A percentile compares a stretch with the other conserved stretches of the same genome.
phyloP scores from a whole-genome alignment of 345 rosid genomes.

The Salix dunnii region DNA sequence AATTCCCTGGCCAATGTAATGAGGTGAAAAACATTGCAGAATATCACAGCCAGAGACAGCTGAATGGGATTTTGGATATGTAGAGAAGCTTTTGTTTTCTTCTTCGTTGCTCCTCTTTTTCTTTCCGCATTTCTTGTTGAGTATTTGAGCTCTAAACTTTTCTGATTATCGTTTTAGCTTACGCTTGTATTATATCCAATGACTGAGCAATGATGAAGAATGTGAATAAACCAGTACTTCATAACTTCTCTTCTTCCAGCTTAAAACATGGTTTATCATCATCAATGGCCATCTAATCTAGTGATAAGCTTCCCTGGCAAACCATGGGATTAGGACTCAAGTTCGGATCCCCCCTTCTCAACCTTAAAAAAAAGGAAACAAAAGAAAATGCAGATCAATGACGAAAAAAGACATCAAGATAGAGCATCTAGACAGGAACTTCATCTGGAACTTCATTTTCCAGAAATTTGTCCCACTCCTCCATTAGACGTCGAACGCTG shows the following conservation, averaged over 20 bases:
- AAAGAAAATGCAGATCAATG: neutral
- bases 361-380: neutral
- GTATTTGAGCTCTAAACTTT: slow-evolving; percentile 18
- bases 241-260: neutral
- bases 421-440: neutral
- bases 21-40: slow-evolving; percentile 5
- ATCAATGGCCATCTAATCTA: neutral
- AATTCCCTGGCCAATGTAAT: slow-evolving; percentile 27
- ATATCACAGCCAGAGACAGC: neutral
- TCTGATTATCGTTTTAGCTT: slow-evolving; percentile 20
- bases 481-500: neutral
- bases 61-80: slow-evolving; percentile 15
- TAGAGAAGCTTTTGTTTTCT: neutral
- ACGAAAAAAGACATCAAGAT: neutral
- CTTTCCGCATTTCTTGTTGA: neutral
- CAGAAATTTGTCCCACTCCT: neutral
- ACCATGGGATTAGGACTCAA: neutral
- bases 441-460: neutral
- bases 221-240: slow-evolving; percentile 29
- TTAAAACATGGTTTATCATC: neutral
- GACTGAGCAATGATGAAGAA: slow-evolving; percentile 24
- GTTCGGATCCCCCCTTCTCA: neutral
- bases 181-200: slow-evolving; percentile 18
- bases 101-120: slow-evolving; percentile 1
- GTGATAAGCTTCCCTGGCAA: neutral